phyloP scores from a whole-genome alignment of 106 monocot species.

The Hemerocallis citrina region DNA sequence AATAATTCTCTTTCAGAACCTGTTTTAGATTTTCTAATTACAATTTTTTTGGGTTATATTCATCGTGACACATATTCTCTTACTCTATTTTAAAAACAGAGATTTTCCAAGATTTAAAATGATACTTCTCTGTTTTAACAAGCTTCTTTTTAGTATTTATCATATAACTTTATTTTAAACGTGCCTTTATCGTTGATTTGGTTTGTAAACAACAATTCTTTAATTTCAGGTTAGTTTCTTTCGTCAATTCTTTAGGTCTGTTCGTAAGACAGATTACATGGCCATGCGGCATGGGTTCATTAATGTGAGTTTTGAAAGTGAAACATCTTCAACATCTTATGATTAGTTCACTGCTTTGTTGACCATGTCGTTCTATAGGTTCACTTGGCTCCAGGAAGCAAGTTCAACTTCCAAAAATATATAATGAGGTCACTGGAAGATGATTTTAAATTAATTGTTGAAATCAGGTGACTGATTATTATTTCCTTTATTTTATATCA shows the following conservation, averaged over 20 bases:
- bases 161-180: neutral
- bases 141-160: neutral
- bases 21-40: neutral
- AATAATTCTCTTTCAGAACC: neutral
- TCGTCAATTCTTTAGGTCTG: constrained; percentile 52
- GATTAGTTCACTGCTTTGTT: neutral
- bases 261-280: constrained; percentile 50
- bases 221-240: constrained; percentile 20
- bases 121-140: neutral
- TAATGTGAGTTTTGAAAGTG: constrained; percentile 19
- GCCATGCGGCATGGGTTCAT: constrained; percentile 56
- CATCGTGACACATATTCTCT: neutral
- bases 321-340: neutral
- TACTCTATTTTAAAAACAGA: neutral
- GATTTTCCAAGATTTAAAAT: neutral
- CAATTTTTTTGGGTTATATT: neutral
- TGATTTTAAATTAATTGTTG: constrained; percentile 61
- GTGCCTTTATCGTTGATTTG: neutral
- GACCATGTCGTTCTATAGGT: constrained; percentile 13
- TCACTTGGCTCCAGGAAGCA: constrained; percentile 52
- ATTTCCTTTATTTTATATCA: neutral
- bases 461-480: constrained; percentile 27
- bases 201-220: neutral
- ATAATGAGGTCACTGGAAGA: constrained; percentile 52
- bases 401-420: constrained; percentile 59